Percentiles rank a stretch among this genome's conserved stretches.
These are phyloP conservation scores for Scortechinia acanthostroma DNA, from an alignment of 2,329 filamentous ascomycete genomes.

Conservation along the genomic window DNA sequence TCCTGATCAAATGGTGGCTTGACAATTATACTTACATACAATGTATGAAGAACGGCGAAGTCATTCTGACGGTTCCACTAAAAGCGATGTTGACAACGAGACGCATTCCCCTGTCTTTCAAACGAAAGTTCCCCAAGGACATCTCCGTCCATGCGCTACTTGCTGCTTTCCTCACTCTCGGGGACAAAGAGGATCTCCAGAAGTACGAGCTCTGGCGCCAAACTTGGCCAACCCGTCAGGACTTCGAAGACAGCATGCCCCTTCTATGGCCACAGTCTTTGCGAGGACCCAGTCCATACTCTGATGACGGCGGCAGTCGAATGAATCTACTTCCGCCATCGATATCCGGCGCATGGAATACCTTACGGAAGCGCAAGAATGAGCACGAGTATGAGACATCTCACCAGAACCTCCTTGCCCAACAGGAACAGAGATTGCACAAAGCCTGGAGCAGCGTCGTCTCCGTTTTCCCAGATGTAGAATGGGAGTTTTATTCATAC, in stretches of 20 bases:
- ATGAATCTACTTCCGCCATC: constrained; percentile 19
- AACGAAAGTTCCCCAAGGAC: background rate
- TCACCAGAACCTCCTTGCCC: constrained; percentile 34
- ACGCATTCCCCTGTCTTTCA: constrained; percentile 2
- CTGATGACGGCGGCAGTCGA: too few species aligned
- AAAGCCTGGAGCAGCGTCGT: constrained; percentile 37
- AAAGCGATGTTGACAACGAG: constrained; percentile 3
- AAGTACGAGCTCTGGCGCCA: constrained; percentile 3
- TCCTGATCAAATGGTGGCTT: too few species aligned
- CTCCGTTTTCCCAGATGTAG: constrained; percentile 27
- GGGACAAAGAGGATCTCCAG: constrained; percentile 3
- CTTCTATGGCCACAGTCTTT: constrained; percentile 39
- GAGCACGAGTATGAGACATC: constrained; percentile 31
- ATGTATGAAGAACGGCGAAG: constrained; percentile 5
- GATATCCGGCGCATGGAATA: constrained; percentile 24
- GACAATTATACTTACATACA: too few species aligned
- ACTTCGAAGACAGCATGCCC: constrained; percentile 38
- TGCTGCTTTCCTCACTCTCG: constrained; percentile 4
- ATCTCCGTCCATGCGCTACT: constrained; percentile 4
- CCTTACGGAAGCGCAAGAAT: constrained; percentile 10
- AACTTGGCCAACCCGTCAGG: constrained; percentile 36
- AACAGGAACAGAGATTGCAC: constrained; percentile 43
- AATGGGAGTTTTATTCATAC: constrained; percentile 35
- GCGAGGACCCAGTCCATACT: constrained; percentile 23
- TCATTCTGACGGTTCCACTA: constrained; percentile 4